These are phyloP conservation scores for Diaporthe citrichinensis DNA, from an alignment of 2,329 filamentous ascomycete genomes.

Conservation along the genomic window DNA sequence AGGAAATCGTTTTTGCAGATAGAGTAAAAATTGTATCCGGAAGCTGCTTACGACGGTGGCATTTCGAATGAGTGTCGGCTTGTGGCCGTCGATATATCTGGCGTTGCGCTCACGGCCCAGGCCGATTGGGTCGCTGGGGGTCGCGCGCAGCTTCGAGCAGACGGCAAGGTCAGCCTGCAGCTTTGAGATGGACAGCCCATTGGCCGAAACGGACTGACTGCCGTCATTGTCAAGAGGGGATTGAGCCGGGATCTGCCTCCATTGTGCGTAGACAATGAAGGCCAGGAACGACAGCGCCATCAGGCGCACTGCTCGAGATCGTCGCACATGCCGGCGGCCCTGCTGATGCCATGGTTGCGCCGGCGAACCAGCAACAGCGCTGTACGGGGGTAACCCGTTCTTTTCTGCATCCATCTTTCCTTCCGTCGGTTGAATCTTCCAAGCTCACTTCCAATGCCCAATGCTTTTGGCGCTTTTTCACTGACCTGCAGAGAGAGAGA, in stretches of 20 bases:
- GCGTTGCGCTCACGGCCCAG: slow-evolving; percentile 71
- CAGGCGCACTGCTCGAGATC: slow-evolving; percentile 60
- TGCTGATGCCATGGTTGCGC: slow-evolving; percentile 42
- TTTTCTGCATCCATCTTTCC: slow-evolving; percentile 53
- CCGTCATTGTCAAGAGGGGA: slow-evolving; percentile 22
- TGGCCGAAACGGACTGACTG: slow-evolving; percentile 18
- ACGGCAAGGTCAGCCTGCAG: slow-evolving; percentile 68
- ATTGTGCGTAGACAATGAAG: slow-evolving; percentile 63
- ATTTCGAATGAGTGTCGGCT: slow-evolving; percentile 75
- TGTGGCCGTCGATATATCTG: slow-evolving; percentile 70
- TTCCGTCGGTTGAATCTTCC: background rate
- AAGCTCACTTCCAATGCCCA: slow-evolving; percentile 1
- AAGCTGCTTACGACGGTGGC: no score
- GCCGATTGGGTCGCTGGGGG: slow-evolving; percentile 69
- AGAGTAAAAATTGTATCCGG: no score
- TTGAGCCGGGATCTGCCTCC: slow-evolving; percentile 53
- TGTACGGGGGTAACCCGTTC: slow-evolving; percentile 61
- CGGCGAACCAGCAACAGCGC: slow-evolving; percentile 50
- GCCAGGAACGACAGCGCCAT: slow-evolving; percentile 62
- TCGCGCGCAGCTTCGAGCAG: slow-evolving; percentile 68
- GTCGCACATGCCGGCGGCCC: slow-evolving; percentile 53
- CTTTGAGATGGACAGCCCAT: slow-evolving; percentile 64
- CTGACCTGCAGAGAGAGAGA: background rate
- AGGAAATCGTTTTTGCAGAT: no score
- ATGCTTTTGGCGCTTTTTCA: background rate